These are phyloP conservation scores for Rhizophagus prolifer DNA, from an alignment of 192 early-diverging fungal species.

Conservation along the genomic window DNA sequence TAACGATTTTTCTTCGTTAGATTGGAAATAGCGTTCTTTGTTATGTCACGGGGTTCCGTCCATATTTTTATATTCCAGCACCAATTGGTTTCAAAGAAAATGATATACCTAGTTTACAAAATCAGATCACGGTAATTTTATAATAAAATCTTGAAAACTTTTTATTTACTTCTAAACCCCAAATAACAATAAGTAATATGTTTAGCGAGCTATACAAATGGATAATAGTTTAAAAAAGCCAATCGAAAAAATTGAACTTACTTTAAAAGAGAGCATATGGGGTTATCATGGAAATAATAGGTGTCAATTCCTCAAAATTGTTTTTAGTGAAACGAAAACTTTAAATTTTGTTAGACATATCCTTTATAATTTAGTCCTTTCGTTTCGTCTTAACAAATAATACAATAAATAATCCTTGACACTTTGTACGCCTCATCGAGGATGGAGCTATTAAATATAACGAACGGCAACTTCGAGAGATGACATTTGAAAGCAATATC, in stretches of 20 bases:
- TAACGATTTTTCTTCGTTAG: slow-evolving; percentile 37
- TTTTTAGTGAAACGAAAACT: slow-evolving; percentile 57
- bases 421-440: slow-evolving; percentile 28
- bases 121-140: slow-evolving; percentile 53
- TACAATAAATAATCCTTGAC: background rate
- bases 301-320: slow-evolving; percentile 78
- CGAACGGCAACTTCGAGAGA: slow-evolving; percentile 32
- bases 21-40: slow-evolving; percentile 87
- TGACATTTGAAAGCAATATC: slow-evolving; percentile 88
- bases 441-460: slow-evolving; percentile 29
- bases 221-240: slow-evolving; percentile 16
- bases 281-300: slow-evolving; percentile 84
- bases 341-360: slow-evolving; percentile 36
- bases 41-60: slow-evolving; percentile 85
- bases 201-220: background rate
- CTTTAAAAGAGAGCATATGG: slow-evolving; percentile 78
- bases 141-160: background rate
- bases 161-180: background rate
- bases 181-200: background rate
- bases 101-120: slow-evolving; percentile 53
- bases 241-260: slow-evolving; percentile 67
- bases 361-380: slow-evolving; percentile 15
- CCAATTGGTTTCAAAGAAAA: slow-evolving; percentile 71
- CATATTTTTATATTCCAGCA: slow-evolving; percentile 94
- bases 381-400: background rate